Base-by-base conservation (phyloP, 192 early-diverging fungal genomes). In the Gigaspora rosea region DNA sequence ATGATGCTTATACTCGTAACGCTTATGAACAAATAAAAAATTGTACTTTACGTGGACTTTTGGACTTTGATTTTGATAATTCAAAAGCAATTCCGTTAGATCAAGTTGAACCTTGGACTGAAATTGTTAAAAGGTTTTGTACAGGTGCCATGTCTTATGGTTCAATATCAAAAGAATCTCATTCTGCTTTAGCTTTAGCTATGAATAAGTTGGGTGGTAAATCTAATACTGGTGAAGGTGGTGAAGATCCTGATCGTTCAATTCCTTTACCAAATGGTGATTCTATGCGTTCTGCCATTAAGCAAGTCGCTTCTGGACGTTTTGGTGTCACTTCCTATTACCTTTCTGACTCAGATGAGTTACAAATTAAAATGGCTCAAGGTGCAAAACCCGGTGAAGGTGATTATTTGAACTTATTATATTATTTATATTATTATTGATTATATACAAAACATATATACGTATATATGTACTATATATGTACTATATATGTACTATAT, bases 281-380 rank as follows among this genome's bases (percentile, higher is more conserved):
- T 70, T 91, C 88, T 46, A 86, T 91, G 85, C 92, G 97, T 33
- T 96, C 95, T 9, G 92, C 97, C 8, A 99, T 99, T 89, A 99
- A 99, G 87, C 97, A 99, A 83, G 94, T 99, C 58, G 97, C 97
- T 11, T 97, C 95, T 32, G 97, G 96, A 47, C 94, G 97, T 69
- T 99, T 99, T 81, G 97, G 97, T 82, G 96, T 99, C 2, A 99
- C 97, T 63, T 92, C 90, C 73, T 94, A 90, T 81, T 99, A 99
- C 80, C 89, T 98, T 49, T 89, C 95, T 2, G 95, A 99, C 80
- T 90, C 96, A 3, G 95, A 99, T 75, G 96, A 99, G 86, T 88
- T 99, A 27, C 97, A 99, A 81, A 99, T 99, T 90, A 99, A 99
- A 89, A 94, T 99, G 92, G 97, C 97, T 8, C 97, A 99, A 83